Evolutionary conservation across 306 rosid species (phyloP).

Genomic region (Begonia fuchsioides): DNA sequence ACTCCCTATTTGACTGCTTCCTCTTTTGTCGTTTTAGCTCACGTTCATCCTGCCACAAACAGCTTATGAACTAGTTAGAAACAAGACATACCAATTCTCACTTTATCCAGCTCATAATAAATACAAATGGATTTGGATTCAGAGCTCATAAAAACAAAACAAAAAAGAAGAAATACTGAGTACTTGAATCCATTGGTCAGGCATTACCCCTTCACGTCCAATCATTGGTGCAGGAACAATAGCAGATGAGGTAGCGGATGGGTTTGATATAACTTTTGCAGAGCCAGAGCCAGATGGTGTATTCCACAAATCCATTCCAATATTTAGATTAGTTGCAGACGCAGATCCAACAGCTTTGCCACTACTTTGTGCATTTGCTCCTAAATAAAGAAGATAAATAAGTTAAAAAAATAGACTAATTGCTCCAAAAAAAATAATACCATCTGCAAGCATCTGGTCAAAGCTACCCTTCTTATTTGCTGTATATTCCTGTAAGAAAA

Average conservation of each 20-base stretch:
- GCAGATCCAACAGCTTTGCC: conserved; percentile 24
- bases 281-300: conserved; percentile 31
- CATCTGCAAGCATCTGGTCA: conserved; percentile 94
- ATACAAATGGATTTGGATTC: neutral
- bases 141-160: neutral
- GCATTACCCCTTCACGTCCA: conserved; percentile 36
- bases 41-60: conserved; percentile 65
- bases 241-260: conserved; percentile 31
- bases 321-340: conserved; percentile 68
- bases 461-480: conserved; percentile 73
- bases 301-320: conserved; percentile 96
- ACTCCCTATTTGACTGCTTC: conserved; percentile 95
- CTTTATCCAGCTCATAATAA: too few species aligned
- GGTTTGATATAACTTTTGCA: conserved; percentile 51
- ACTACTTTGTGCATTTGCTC: conserved; percentile 53
- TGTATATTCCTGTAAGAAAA: conserved; percentile 44
- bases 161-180: conserved; percentile 2
- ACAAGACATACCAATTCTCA: neutral
- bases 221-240: conserved; percentile 24
- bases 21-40: conserved; percentile 92
- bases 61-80: too few species aligned
- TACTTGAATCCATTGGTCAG: conserved; percentile 87
- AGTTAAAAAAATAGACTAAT: neutral
- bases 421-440: conserved; percentile 18
- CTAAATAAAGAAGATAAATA: conserved; percentile 17